Evolutionary conservation across 192 early-diverging fungal species (phyloP), one percentile per base, ranked within the genome.

Genomic region (Coemansia sp.): DNA sequence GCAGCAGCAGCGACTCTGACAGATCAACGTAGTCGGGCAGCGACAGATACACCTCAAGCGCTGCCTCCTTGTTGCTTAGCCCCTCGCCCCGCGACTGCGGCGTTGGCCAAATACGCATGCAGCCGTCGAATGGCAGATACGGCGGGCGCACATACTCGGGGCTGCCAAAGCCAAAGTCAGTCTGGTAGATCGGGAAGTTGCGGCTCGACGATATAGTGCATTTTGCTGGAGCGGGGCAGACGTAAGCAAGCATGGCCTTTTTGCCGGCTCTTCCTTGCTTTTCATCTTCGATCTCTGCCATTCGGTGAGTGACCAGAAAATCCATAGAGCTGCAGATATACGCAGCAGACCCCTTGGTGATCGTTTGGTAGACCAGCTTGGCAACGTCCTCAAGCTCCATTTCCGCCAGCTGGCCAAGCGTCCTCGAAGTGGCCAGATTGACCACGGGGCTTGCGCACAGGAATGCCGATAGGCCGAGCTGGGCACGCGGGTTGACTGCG

Each of bases 71-170:
- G 55, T 58, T 61, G 4, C 14, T 49, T 0, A 49, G 23, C 11
- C 62, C 63, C 4, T 10, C 1, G 3, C 48, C 39, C 6, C 48
- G 24, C 2, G 67, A 55, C 36, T 53, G 36, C 9, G 77, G 77
- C 0, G 71, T 72, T 0, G 77, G 77, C 77, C 77, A 80, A 35
- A 80, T 59, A 28, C 77, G 71, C 71, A 73, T n/a, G 47, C 77
- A 80, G 3, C 77, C 77, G 27, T 80, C 77, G 16, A 65, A 80
- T 0, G 77, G 77, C 24, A 80, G 51, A 35, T 65, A 80, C 13
- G 77, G 77, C 46, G 77, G 71, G 2, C 77, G 71, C 27, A 80
- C 71, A 47, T 74, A 73, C 23, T 52, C 68, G 16, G 77, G 77
- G 25, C 53, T 20, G 8, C 77, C 77, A 68, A 71, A 74, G 1